These are phyloP conservation scores for Rhinocladiella similis DNA, from an alignment of 2,329 filamentous ascomycete species.

Conservation along the genomic window DNA sequence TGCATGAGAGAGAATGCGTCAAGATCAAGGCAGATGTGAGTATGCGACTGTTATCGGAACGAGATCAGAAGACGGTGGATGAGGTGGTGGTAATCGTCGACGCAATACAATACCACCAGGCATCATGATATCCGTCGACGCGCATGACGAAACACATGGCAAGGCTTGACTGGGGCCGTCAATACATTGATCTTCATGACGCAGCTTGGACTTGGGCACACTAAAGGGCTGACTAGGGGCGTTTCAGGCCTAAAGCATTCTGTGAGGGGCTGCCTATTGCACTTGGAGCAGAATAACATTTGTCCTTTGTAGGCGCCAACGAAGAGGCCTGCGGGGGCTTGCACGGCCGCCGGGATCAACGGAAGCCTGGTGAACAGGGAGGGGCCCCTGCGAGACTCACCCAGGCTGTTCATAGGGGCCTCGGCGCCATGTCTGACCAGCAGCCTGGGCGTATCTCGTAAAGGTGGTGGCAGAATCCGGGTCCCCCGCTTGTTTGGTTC, in stretches of 20 bases:
- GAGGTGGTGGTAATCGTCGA: too few relatives aligned
- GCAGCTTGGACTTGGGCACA: not conserved
- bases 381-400: too few relatives aligned
- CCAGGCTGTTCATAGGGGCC: too few relatives aligned
- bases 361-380: too few relatives aligned
- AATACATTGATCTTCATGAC: not conserved
- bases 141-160: not conserved
- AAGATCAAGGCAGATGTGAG: not conserved
- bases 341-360: too few relatives aligned
- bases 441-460: not conserved
- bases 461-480: conserved; percentile 24
- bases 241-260: too few relatives aligned
- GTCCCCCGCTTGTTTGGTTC: conserved; percentile 20
- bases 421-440: not conserved
- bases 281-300: too few relatives aligned
- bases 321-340: too few relatives aligned
- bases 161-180: not conserved
- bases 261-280: too few relatives aligned
- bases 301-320: too few relatives aligned
- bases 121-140: not conserved
- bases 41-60: not conserved
- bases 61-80: too few relatives aligned
- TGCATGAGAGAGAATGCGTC: not conserved
- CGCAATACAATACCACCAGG: not conserved
- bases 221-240: too few relatives aligned